Evolutionary conservation across 148 eudicot genomes (phyloP).

Genomic region (Vaccinium vitisidaea): DNA sequence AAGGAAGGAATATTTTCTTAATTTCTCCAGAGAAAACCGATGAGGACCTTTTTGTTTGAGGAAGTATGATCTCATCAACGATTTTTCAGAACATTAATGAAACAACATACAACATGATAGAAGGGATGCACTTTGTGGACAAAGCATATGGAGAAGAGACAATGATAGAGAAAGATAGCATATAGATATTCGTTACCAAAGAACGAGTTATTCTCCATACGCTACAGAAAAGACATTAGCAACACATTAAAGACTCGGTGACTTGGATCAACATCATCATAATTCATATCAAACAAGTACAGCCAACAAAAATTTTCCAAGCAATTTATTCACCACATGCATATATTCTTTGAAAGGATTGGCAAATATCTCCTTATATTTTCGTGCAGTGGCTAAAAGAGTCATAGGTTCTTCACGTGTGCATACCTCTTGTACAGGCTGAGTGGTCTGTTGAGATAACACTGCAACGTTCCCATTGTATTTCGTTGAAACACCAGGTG

Average conservation of each 20-base stretch:
- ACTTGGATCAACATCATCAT: background rate
- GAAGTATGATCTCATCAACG: constrained; percentile 3
- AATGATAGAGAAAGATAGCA: background rate
- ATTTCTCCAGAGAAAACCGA: background rate
- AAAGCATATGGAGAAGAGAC: background rate
- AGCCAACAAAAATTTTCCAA: background rate
- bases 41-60: background rate
- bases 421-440: constrained; percentile 71
- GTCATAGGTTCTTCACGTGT: constrained; percentile 1
- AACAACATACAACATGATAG: background rate
- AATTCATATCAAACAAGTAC: background rate
- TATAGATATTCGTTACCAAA: background rate
- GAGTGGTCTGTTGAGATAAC: constrained; percentile 56
- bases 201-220: background rate
- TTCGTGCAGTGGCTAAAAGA: background rate
- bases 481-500: constrained; percentile 57
- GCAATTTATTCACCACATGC: background rate
- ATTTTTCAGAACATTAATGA: background rate
- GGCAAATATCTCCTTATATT: background rate
- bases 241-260: background rate
- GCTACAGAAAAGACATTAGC: background rate
- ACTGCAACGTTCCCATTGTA: constrained; percentile 49
- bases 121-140: background rate
- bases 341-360: background rate
- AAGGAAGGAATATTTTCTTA: background rate